Evolutionary conservation across 768 basidiomycete species (phyloP).

Genomic region (Cubamyces sp.): DNA sequence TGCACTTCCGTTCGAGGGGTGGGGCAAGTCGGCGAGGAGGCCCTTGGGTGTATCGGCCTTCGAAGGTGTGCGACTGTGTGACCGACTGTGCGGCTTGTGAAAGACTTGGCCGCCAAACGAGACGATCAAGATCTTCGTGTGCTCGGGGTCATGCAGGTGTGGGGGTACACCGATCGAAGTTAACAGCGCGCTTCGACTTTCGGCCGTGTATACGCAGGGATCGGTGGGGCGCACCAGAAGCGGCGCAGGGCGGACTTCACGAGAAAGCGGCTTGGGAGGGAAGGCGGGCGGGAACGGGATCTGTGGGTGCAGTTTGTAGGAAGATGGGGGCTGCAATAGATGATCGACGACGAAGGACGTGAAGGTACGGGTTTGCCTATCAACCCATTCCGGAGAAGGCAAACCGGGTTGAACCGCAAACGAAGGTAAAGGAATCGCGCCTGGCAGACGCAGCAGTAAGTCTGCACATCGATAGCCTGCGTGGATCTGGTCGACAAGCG

Average conservation of each 20-base stretch:
- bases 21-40: background rate
- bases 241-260: slow-evolving; percentile 55
- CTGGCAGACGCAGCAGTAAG: slow-evolving; percentile 70
- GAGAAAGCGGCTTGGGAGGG: slow-evolving; percentile 34
- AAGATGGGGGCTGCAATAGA: slow-evolving; percentile 40
- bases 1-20: slow-evolving; percentile 4
- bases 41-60: slow-evolving; percentile 14
- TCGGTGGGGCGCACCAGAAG: slow-evolving; percentile 70
- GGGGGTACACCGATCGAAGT: slow-evolving; percentile 60
- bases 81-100: slow-evolving; percentile 52
- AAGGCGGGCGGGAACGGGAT: slow-evolving; percentile 42
- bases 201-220: slow-evolving; percentile 51
- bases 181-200: slow-evolving; percentile 60
- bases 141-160: slow-evolving; percentile 47
- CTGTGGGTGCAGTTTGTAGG: slow-evolving; percentile 44
- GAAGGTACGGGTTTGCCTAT: slow-evolving; percentile 50
- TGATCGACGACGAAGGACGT: slow-evolving; percentile 46
- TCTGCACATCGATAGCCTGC: slow-evolving; percentile 73
- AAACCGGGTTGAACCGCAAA: slow-evolving; percentile 57
- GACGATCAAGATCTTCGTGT: slow-evolving; percentile 69
- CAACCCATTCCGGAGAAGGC: slow-evolving; percentile 69
- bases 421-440: slow-evolving; percentile 76
- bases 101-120: slow-evolving; percentile 84
- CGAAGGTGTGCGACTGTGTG: slow-evolving; percentile 35
- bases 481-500: slow-evolving; percentile 66